These are phyloP conservation scores for Pterocarpus santalinus DNA, from an alignment of 306 rosid genomes.

Conservation along the genomic window DNA sequence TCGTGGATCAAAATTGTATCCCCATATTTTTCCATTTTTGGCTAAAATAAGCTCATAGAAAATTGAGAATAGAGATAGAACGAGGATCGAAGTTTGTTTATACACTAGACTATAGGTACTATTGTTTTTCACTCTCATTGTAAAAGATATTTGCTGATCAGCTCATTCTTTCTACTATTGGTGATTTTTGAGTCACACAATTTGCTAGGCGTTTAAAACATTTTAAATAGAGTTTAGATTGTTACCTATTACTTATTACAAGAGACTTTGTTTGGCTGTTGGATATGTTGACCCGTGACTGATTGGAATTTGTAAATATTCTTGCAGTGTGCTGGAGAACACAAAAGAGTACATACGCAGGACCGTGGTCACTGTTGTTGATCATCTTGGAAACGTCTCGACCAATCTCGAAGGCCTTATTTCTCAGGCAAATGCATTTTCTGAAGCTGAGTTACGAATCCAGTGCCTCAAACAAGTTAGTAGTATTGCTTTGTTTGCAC, in stretches of 20 bases:
- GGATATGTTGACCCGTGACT: constrained; percentile 28
- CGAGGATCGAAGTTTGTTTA: no score
- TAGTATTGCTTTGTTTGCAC: constrained; percentile 6
- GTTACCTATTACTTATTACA: not conserved
- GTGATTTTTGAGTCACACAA: no score
- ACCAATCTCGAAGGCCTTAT: constrained; percentile 60
- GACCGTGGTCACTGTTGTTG: constrained; percentile 73
- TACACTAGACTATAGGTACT: no score
- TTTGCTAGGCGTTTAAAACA: not conserved
- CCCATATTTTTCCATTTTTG: no score
- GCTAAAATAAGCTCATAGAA: no score
- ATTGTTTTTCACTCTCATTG: no score
- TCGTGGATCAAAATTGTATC: no score
- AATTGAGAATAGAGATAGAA: no score
- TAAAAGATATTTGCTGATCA: no score
- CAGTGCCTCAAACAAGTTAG: constrained; percentile 73
- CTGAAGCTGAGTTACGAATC: constrained; percentile 68
- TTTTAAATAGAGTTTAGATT: not conserved
- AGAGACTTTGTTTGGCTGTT: not conserved
- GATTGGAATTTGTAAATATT: constrained; percentile 15
- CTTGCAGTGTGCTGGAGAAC: constrained; percentile 66
- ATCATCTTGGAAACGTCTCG: constrained; percentile 82
- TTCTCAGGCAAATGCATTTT: constrained; percentile 62
- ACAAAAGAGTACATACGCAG: constrained; percentile 79
- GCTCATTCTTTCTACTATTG: no score